A percentile compares a stretch with the other conserved stretches of the same genome.
These are phyloP conservation scores for Bruguiera gymnorhiza DNA, from an alignment of 345 rosid genomes.

Conservation along the genomic window DNA sequence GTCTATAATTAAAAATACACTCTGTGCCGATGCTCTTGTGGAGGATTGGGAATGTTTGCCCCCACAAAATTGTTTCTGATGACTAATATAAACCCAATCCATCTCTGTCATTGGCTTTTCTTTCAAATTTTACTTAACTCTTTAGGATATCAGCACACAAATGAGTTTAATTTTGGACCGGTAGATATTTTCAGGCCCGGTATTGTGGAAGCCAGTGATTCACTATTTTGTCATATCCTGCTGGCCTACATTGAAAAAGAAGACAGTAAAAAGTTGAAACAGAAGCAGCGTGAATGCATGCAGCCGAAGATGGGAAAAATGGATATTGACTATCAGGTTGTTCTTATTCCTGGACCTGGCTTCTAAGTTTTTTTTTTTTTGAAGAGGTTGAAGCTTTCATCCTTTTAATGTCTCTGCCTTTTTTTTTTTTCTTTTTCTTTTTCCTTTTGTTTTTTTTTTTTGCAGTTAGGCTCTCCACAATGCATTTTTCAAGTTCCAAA, in stretches of 20 bases:
- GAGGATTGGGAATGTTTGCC: no score
- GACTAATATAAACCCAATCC: no score
- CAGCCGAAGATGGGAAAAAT: constrained; percentile 99
- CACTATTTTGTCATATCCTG: constrained; percentile 18
- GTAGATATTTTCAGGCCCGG: neutral
- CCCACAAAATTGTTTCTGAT: no score
- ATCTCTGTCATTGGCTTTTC: no score
- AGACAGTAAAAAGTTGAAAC: constrained; percentile 94
- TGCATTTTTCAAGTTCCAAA: constrained; percentile 98
- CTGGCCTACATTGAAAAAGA: constrained; percentile 99
- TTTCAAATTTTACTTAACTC: no score
- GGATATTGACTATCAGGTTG: constrained; percentile 99
- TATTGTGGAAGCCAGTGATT: neutral
- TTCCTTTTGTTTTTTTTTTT: no score
- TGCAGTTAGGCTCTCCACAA: constrained; percentile 85
- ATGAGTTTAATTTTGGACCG: no score
- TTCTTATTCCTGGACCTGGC: constrained; percentile 7
- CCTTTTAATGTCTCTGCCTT: neutral
- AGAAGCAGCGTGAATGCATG: constrained; percentile 99
- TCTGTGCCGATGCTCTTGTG: no score
- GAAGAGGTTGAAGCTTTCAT: neutral
- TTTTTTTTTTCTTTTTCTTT: constrained; percentile 5
- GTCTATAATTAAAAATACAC: no score
- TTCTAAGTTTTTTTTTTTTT: constrained; percentile 3
- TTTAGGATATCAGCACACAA: no score